These are phyloP conservation scores for Mortierella sp. DNA, from an alignment of 371 early-diverging fungal genomes.

Conservation along the genomic window DNA sequence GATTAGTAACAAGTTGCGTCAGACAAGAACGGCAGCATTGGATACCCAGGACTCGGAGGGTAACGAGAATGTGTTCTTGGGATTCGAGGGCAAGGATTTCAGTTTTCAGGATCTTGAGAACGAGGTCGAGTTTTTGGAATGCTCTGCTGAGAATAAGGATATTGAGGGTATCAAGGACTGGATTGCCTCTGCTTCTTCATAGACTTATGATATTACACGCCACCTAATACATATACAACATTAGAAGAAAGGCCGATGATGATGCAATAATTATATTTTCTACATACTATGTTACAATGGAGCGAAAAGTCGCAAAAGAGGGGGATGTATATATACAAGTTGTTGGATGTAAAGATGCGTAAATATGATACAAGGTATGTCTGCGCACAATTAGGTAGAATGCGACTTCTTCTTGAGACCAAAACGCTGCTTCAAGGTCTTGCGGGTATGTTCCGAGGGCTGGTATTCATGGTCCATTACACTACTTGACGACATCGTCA, in stretches of 20 bases:
- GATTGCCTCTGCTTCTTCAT: conserved; percentile 44
- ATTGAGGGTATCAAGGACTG: conserved; percentile 63
- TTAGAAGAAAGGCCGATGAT: not conserved
- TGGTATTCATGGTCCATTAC: conserved; percentile 28
- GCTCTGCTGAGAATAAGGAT: conserved; percentile 67
- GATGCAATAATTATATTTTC: not conserved
- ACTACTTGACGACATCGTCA: not conserved
- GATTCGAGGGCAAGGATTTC: conserved; percentile 85
- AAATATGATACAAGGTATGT: not conserved
- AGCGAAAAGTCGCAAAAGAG: not conserved
- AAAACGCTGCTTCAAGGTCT: conserved; percentile 31
- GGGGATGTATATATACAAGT: not conserved
- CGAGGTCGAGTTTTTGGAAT: conserved; percentile 71
- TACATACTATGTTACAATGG: not conserved
- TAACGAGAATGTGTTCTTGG: conserved; percentile 73
- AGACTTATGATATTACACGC: not conserved
- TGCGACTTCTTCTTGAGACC: conserved; percentile 34
- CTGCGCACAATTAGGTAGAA: not conserved
- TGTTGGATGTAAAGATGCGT: not conserved
- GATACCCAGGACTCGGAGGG: conserved; percentile 75
- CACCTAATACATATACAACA: not conserved
- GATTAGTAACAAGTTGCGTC: conserved; percentile 74
- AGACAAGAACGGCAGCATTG: conserved; percentile 76
- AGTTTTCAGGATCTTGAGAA: conserved; percentile 84
- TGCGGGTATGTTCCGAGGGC: conserved; percentile 23